These are phyloP conservation scores for Benincasa hispida DNA, from an alignment of 306 rosid genomes.

Conservation along the genomic window DNA sequence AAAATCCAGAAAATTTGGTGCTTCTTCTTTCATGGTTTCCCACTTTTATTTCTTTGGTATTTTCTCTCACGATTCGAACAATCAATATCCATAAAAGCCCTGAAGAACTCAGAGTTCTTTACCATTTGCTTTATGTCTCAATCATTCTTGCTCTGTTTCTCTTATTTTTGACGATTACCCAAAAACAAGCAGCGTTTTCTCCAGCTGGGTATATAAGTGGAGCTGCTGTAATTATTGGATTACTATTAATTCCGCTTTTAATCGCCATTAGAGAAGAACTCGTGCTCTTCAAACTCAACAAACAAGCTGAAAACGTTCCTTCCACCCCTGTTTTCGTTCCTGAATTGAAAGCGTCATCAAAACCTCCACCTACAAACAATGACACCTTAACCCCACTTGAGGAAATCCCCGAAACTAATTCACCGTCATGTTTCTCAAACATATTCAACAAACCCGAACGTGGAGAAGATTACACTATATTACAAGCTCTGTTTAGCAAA, in stretches of 20 bases:
- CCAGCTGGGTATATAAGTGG: constrained; percentile 5
- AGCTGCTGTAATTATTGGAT: neutral
- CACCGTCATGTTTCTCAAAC: neutral
- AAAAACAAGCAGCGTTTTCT: constrained; percentile 1
- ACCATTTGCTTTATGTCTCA: neutral
- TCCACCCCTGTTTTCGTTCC: neutral
- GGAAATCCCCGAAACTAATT: neutral
- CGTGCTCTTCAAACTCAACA: constrained; percentile 1
- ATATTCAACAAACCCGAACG: neutral
- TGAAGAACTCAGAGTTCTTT: constrained; percentile 1
- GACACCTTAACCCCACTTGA: neutral
- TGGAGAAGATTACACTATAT: neutral
- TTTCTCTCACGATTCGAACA: constrained; percentile 9
- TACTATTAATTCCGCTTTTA: constrained; percentile 6
- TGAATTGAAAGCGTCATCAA: neutral
- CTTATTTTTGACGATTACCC: constrained; percentile 9
- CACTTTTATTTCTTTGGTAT: neutral
- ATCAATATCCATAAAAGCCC: constrained; percentile 9
- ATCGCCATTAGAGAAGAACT: constrained; percentile 17
- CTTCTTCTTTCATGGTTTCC: constrained; percentile 31
- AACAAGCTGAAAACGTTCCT: neutral
- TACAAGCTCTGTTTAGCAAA: neutral
- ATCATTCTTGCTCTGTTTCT: constrained; percentile 13
- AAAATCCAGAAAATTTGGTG: constrained; percentile 12
- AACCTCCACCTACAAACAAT: neutral